Evolutionary conservation across 176 grass and related monocot species (phyloP).

Genomic region (Typha latifolia): DNA sequence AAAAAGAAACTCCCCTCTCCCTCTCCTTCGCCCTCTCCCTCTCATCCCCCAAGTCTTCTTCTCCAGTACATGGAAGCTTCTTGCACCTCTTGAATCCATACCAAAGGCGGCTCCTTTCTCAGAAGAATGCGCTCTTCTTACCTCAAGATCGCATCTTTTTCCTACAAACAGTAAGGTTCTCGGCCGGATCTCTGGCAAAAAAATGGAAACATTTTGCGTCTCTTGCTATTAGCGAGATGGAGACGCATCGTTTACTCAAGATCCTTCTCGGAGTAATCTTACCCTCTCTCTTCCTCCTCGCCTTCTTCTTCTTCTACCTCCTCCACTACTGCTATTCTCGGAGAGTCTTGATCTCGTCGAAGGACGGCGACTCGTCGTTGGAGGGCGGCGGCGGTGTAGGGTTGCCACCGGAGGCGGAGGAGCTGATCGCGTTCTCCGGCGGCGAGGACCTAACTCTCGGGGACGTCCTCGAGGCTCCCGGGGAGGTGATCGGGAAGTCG

Average conservation of each 20-base stretch:
- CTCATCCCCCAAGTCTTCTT: no score
- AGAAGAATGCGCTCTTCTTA: not conserved
- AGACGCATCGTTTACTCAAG: slow-evolving; percentile 16
- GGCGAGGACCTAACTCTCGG: slow-evolving; percentile 67
- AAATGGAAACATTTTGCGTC: no score
- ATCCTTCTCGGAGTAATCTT: slow-evolving; percentile 19
- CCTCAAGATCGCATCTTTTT: not conserved
- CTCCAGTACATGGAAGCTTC: not conserved
- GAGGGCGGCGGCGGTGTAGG: not conserved
- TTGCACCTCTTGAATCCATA: not conserved
- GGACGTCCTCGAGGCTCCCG: slow-evolving; percentile 78
- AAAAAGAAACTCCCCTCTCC: not conserved
- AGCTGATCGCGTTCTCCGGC: slow-evolving; percentile 56
- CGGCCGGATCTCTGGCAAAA: no score
- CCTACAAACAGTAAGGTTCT: no score
- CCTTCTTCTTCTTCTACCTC: slow-evolving; percentile 21
- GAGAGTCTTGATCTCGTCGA: slow-evolving; percentile 11
- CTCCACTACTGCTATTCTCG: slow-evolving; percentile 30
- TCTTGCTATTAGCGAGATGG: slow-evolving; percentile 8
- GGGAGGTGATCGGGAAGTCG: slow-evolving; percentile 86
- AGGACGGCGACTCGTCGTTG: slow-evolving; percentile 8
- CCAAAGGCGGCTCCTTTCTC: not conserved
- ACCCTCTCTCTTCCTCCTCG: slow-evolving; percentile 31
- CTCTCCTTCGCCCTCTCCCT: not conserved
- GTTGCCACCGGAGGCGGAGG: slow-evolving; percentile 28